These are phyloP conservation scores for Hanseniaspora thailandica DNA, from an alignment of 805 yeast genomes.

Conservation along the genomic window DNA sequence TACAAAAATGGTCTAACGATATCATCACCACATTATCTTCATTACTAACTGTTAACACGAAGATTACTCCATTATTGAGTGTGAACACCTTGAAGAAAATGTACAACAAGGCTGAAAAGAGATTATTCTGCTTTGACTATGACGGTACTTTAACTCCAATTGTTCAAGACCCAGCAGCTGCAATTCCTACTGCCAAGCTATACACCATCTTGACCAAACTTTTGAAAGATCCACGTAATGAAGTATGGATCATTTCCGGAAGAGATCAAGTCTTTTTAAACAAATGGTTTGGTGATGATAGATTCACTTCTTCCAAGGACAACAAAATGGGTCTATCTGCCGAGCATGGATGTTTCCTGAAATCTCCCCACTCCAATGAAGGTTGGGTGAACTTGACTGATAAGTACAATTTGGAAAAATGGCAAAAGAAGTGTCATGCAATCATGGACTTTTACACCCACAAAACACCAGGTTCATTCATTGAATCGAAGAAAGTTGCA, in stretches of 20 bases:
- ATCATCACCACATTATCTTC: constrained; percentile 39
- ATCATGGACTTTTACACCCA: constrained; percentile 67
- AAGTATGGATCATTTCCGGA: constrained; percentile 91
- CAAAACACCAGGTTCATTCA: constrained; percentile 78
- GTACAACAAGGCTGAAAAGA: constrained; percentile 49
- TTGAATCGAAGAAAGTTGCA: constrained; percentile 85
- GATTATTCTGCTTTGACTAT: constrained; percentile 84
- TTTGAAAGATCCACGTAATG: constrained; percentile 65
- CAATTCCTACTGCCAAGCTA: constrained; percentile 76
- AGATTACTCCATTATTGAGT: constrained; percentile 71
- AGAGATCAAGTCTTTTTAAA: constrained; percentile 85
- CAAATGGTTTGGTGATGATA: constrained; percentile 59
- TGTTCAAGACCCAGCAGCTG: constrained; percentile 95
- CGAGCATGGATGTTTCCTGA: constrained; percentile 94
- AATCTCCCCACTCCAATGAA: constrained; percentile 45
- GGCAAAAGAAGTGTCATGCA: constrained; percentile 77
- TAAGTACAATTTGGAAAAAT: constrained; percentile 66
- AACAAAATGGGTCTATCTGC: constrained; percentile 73
- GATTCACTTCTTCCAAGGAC: constrained; percentile 29
- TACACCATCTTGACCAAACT: constrained; percentile 47
- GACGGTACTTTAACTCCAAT: constrained; percentile 97
- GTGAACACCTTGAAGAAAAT: constrained; percentile 49
- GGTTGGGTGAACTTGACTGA: constrained; percentile 78
- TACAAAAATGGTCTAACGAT: constrained; percentile 67
- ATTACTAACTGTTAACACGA: constrained; percentile 34